These are phyloP conservation scores for Ophiobolus disseminans DNA, from an alignment of 2,329 filamentous ascomycete genomes.

Conservation along the genomic window DNA sequence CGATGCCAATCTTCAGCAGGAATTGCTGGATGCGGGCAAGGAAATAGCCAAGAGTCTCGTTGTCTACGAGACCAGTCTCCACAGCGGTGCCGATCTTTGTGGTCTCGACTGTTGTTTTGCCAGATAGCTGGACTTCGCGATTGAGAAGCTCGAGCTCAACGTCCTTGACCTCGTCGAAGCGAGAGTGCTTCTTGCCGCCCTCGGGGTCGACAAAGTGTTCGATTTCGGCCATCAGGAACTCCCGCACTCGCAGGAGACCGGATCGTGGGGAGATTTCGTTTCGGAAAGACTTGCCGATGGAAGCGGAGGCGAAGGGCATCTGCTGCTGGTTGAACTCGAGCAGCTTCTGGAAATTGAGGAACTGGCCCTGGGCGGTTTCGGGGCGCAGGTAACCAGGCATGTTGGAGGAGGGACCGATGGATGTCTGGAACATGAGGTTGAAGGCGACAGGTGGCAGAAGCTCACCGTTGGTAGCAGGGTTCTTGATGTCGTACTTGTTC, in stretches of 20 bases:
- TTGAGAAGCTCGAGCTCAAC: slow-evolving; percentile 85
- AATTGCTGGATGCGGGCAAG: slow-evolving; percentile 92
- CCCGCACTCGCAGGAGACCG: slow-evolving; percentile 90
- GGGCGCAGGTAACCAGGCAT: slow-evolving; percentile 70
- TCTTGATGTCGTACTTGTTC: slow-evolving; percentile 85
- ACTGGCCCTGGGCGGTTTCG: slow-evolving; percentile 97
- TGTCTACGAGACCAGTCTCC: slow-evolving; percentile 82
- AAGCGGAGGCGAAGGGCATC: slow-evolving; percentile 97
- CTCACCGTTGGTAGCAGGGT: slow-evolving; percentile 78
- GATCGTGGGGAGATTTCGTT: slow-evolving; percentile 96
- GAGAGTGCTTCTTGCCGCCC: slow-evolving; percentile 90
- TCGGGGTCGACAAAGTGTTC: slow-evolving; percentile 97
- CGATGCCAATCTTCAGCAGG: slow-evolving; percentile 85
- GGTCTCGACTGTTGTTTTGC: slow-evolving; percentile 76
- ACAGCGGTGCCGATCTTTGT: slow-evolving; percentile 88
- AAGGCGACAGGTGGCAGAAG: slow-evolving; percentile 85
- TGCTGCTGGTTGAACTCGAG: slow-evolving; percentile 93
- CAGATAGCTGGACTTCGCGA: slow-evolving; percentile 82
- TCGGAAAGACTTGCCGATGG: slow-evolving; percentile 96
- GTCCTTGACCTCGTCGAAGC: slow-evolving; percentile 85
- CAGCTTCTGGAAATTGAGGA: slow-evolving; percentile 95
- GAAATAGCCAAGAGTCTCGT: slow-evolving; percentile 98
- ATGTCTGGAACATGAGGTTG: slow-evolving; percentile 98
- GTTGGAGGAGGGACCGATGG: slow-evolving; percentile 90
- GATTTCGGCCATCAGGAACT: slow-evolving; percentile 99